Evolutionary conservation across 306 rosid genomes (phyloP).

Genomic region (Dryas alaskensis): DNA sequence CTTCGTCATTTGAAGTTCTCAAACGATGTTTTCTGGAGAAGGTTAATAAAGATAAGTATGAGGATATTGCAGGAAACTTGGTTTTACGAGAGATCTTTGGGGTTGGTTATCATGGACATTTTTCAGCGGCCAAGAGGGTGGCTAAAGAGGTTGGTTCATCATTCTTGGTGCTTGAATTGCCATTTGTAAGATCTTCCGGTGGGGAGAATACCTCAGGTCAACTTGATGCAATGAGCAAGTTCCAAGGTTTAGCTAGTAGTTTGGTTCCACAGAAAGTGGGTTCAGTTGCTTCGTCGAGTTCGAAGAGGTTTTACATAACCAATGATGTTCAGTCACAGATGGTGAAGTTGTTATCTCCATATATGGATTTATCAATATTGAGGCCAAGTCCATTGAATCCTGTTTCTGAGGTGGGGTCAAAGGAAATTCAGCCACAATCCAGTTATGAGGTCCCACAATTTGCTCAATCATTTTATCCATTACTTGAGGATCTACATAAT

Average conservation of each 20-base stretch:
- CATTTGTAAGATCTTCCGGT: conserved; percentile 25
- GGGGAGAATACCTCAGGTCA: conserved; percentile 33
- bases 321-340: conserved; percentile 40
- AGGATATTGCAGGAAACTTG: conserved; percentile 48
- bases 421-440: conserved; percentile 36
- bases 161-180: conserved; percentile 56
- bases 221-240: conserved; percentile 27
- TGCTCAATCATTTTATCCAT: conserved; percentile 65
- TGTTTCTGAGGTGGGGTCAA: conserved; percentile 21
- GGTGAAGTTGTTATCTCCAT: conserved; percentile 38
- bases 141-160: conserved; percentile 61
- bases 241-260: conserved; percentile 46
- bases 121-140: conserved; percentile 61
- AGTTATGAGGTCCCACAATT: conserved; percentile 55
- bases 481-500: conserved; percentile 60
- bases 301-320: conserved; percentile 38
- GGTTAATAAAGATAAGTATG: conserved; percentile 60
- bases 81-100: conserved; percentile 72
- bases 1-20: conserved; percentile 61
- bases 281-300: conserved; percentile 26
- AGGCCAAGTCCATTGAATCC: conserved; percentile 26
- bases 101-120: conserved; percentile 61
- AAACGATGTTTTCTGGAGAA: conserved; percentile 61
- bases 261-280: conserved; percentile 52
- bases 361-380: conserved; percentile 30